Conservation (phyloP, 306 rosid genomes). For the Chamaecrista fasciculata region DNA sequence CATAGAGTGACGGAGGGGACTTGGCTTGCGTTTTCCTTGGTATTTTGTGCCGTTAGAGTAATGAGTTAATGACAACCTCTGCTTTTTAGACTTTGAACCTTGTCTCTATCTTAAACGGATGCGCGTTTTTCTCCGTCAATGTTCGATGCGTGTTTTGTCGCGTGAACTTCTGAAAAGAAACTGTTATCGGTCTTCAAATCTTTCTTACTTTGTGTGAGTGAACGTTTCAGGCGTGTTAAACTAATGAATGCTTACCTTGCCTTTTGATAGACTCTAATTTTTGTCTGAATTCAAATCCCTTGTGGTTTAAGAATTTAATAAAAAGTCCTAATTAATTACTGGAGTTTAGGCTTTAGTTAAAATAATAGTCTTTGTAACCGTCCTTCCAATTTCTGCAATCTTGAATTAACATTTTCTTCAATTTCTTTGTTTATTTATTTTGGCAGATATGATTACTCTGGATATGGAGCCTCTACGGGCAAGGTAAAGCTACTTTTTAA, state of each 20-base stretch:
- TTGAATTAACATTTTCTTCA: constrained; percentile 28
- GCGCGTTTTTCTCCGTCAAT: not conserved
- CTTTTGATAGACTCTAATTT: not conserved
- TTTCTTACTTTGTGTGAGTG: not conserved
- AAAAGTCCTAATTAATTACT: not conserved
- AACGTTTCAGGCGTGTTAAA: not conserved
- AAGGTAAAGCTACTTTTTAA: constrained; percentile 58
- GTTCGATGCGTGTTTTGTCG: not conserved
- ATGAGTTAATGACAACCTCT: not conserved
- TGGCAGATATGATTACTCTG: constrained; percentile 98
- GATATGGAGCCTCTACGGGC: constrained; percentile 98
- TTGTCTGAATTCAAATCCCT: not conserved
- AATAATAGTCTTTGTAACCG: not conserved
- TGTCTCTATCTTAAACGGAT: not conserved
- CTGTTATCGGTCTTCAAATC: not conserved
- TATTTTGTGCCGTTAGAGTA: constrained; percentile 43
- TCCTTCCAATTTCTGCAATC: constrained; percentile 3
- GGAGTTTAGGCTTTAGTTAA: not conserved
- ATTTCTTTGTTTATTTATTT: constrained; percentile 33
- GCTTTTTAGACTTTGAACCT: constrained; percentile 15
- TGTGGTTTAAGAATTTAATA: not conserved
- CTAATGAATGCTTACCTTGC: not conserved
- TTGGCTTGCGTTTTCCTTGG: constrained; percentile 39
- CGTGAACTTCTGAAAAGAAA: not conserved
- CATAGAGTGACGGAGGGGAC: constrained; percentile 35